Conservation (phyloP, 2,329 filamentous ascomycete species). For the Coniosporium uncinatum region DNA sequence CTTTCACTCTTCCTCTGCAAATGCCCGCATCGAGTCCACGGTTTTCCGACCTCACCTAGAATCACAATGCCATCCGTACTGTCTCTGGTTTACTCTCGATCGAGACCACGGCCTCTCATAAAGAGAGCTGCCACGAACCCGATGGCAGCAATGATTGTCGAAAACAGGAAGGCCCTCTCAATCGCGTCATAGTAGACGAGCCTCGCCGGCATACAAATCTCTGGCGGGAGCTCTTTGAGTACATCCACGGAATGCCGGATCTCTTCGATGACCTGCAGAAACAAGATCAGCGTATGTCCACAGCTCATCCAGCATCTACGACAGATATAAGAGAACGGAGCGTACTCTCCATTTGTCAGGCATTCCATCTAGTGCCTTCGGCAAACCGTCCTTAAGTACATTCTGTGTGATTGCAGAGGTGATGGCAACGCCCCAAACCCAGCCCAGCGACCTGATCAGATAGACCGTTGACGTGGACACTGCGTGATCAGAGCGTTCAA, state of each 20-base stretch:
- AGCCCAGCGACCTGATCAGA: slow-evolving; percentile 56
- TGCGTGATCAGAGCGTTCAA: slow-evolving; percentile 58
- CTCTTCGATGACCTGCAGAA: slow-evolving; percentile 49
- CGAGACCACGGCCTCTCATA: slow-evolving; percentile 16
- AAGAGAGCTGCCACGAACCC: slow-evolving; percentile 43
- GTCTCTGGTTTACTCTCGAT: background rate
- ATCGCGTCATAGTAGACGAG: slow-evolving; percentile 56
- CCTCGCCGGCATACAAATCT: slow-evolving; percentile 49
- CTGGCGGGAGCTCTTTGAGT: slow-evolving; percentile 47
- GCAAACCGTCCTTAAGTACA: slow-evolving; percentile 48
- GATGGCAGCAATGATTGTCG: slow-evolving; percentile 43
- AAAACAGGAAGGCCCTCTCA: slow-evolving; percentile 48
- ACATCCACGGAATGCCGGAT: slow-evolving; percentile 56
- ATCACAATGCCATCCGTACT: no score
- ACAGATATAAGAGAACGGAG: slow-evolving; percentile 5
- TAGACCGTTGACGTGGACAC: slow-evolving; percentile 59
- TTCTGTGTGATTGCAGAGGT: slow-evolving; percentile 60
- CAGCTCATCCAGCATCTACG: background rate
- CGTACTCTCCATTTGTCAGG: slow-evolving; percentile 53
- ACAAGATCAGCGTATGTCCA: background rate
- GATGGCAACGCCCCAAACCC: slow-evolving; percentile 58
- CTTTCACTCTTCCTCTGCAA: no score
- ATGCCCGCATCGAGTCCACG: no score
- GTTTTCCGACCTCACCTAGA: no score
- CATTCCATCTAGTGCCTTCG: slow-evolving; percentile 46